Conservation (phyloP, 2,329 filamentous ascomycete species). For the Colletotrichum orbiculare region DNA sequence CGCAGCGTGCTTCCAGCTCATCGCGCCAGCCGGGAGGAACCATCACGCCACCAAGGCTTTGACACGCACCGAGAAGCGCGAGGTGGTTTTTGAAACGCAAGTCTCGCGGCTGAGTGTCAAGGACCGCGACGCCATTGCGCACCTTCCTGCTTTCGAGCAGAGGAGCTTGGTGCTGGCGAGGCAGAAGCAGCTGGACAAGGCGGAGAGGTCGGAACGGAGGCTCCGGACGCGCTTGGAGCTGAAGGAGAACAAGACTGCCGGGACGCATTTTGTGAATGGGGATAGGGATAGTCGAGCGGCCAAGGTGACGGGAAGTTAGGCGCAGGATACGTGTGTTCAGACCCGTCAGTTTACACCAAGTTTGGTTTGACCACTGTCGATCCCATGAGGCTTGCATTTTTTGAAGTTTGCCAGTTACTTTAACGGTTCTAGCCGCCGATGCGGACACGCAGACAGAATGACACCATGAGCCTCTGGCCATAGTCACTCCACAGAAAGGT, state of each 20-base stretch:
- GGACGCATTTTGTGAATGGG: slow-evolving; percentile 38
- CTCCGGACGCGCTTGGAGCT: slow-evolving; percentile 39
- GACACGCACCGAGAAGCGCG: slow-evolving; percentile 34
- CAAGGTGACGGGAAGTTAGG: too few species aligned
- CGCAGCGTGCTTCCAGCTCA: slow-evolving; percentile 6
- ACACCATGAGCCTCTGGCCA: too few species aligned
- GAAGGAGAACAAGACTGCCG: slow-evolving; percentile 39
- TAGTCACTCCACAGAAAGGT: too few species aligned
- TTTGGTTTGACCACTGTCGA: too few species aligned
- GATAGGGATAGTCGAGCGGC: too few species aligned
- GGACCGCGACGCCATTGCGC: slow-evolving; percentile 43
- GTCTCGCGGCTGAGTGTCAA: slow-evolving; percentile 41
- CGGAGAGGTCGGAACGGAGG: slow-evolving; percentile 36
- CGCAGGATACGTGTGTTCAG: too few species aligned
- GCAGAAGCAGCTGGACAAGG: slow-evolving; percentile 44
- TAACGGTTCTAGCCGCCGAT: too few species aligned
- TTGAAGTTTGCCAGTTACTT: too few species aligned
- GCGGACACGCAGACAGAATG: too few species aligned
- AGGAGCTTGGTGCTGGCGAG: slow-evolving; percentile 42
- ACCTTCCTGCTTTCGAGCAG: slow-evolving; percentile 45
- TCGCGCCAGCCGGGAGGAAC: neutral
- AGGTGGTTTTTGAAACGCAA: slow-evolving; percentile 38
- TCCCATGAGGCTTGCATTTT: too few species aligned
- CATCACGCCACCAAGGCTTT: neutral
- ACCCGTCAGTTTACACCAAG: too few species aligned